These are phyloP conservation scores for Talaromyces sp. DNA, from an alignment of 2,329 filamentous ascomycete species.

Conservation along the genomic window DNA sequence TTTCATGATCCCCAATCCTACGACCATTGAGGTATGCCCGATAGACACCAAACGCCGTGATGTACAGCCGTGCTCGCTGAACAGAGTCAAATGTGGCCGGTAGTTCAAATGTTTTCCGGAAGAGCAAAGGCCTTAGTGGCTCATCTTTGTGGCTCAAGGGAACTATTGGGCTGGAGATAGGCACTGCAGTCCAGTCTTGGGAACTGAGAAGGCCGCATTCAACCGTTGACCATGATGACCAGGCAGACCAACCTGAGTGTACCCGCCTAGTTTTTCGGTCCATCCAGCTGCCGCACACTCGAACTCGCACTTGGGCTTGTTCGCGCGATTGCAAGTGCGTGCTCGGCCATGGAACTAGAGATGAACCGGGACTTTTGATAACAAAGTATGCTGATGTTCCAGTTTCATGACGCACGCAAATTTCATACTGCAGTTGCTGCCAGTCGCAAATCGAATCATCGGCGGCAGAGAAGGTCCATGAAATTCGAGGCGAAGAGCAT, in stretches of 20 bases:
- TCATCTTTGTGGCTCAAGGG: background rate
- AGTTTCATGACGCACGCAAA: background rate
- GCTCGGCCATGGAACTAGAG: constrained; percentile 25
- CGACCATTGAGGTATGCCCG: constrained; percentile 48
- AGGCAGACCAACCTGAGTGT: background rate
- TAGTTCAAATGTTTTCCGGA: background rate
- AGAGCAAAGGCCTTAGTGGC: background rate
- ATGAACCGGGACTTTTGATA: constrained; percentile 20
- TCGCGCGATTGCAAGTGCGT: constrained; percentile 20
- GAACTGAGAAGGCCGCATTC: background rate
- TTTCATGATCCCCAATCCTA: constrained; percentile 39
- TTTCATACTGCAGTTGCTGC: background rate
- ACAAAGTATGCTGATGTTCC: background rate
- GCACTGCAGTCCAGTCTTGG: background rate
- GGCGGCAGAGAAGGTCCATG: constrained; percentile 23
- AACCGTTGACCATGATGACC: background rate
- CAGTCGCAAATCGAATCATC: background rate
- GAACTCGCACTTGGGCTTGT: constrained; percentile 6
- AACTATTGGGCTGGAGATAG: background rate
- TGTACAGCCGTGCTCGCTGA: constrained; percentile 38
- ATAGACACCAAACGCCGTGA: constrained; percentile 47
- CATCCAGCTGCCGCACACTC: background rate
- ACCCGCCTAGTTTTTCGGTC: background rate
- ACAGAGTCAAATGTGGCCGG: constrained; percentile 17
- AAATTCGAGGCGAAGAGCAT: constrained; percentile 23